A percentile compares a stretch with the other conserved stretches of the same genome.
Conservation (phyloP, 768 basidiomycete species). For the Russula lepida region DNA sequence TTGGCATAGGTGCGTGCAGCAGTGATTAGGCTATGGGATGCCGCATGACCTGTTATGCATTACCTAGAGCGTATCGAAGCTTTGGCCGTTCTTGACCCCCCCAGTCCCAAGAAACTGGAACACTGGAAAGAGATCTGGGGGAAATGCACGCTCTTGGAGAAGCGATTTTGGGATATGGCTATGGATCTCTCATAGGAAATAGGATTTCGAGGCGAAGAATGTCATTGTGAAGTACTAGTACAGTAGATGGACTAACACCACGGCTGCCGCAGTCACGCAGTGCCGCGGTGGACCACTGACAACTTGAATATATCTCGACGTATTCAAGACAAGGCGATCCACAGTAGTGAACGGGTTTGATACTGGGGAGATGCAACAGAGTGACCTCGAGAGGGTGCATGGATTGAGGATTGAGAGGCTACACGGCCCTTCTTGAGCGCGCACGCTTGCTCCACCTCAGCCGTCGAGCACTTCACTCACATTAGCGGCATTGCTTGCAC, state of each 20-base stretch:
- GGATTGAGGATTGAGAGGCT: too few relatives aligned
- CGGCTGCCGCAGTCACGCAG: neutral
- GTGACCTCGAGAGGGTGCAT: too few relatives aligned
- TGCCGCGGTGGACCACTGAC: too few relatives aligned
- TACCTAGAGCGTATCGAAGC: slow-evolving; percentile 64
- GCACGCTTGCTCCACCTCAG: too few relatives aligned
- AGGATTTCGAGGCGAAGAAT: neutral
- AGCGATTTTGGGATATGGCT: slow-evolving; percentile 80
- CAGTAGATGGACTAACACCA: neutral
- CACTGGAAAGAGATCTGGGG: slow-evolving; percentile 71
- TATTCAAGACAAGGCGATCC: too few relatives aligned
- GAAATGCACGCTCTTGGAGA: slow-evolving; percentile 69
- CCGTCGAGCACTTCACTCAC: too few relatives aligned
- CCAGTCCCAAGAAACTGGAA: slow-evolving; percentile 46
- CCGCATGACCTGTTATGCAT: neutral
- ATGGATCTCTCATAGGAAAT: slow-evolving; percentile 14
- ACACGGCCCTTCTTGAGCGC: too few relatives aligned
- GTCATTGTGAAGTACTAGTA: too few relatives aligned
- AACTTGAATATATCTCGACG: neutral
- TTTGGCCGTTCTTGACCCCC: slow-evolving; percentile 51
- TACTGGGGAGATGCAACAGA: too few relatives aligned
- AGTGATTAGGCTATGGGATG: neutral
- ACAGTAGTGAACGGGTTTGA: too few relatives aligned
- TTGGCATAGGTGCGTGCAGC: slow-evolving; percentile 56
- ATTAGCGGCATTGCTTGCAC: too few relatives aligned